Base-by-base conservation (phyloP, 345 rosid species). In the Hibiscus trionum region DNA sequence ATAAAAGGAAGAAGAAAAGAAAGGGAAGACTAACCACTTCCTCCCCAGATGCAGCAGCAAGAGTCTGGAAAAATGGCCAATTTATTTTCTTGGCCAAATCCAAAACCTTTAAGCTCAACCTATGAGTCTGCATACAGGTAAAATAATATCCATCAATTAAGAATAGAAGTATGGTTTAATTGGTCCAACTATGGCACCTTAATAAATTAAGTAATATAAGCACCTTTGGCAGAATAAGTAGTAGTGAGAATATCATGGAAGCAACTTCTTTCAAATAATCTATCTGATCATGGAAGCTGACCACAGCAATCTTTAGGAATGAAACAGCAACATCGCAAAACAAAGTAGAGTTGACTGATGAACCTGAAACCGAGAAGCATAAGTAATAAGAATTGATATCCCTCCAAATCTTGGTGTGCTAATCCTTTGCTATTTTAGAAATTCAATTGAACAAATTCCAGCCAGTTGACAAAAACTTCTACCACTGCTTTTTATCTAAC, bases 171-270 rank as follows among this genome's bases (percentile, higher is more conserved):
- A 64, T 19, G 19, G 49, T 24, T 33, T 53, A 37, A 58, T 58
- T 50, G 29, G 64, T 47, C 42, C 57, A 35, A 68, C 26, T 8
- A 70, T 12, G 61, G 16, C 15, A 37, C 71, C 47, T 17, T 35
- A 17, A 75, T 46, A 26, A 69, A 73, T 60, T 14, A 52, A 74
- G 66, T 53, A 46, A 35, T 11, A 11, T n/a, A 49, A 49, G 70
- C 47, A 92, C 99, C 99, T 90, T 82, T 8, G 96, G 90, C 37
- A 76, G 81, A 75, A 89, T 69, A 64, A 92, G 81, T 55, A 95
- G 93, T 52, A 90, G 81, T 3, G 97, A 97, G 74, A 95, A 82
- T 74, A 92, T 80, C 75, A 87, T 79, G 58, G 97, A 77, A 76
- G 97, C 85, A 55, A 92, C 75, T 83, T 89, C 86, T 80, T 79